These are phyloP conservation scores for Solanum gracilifrons DNA, from an alignment of 257 asterid genomes.

Conservation along the genomic window DNA sequence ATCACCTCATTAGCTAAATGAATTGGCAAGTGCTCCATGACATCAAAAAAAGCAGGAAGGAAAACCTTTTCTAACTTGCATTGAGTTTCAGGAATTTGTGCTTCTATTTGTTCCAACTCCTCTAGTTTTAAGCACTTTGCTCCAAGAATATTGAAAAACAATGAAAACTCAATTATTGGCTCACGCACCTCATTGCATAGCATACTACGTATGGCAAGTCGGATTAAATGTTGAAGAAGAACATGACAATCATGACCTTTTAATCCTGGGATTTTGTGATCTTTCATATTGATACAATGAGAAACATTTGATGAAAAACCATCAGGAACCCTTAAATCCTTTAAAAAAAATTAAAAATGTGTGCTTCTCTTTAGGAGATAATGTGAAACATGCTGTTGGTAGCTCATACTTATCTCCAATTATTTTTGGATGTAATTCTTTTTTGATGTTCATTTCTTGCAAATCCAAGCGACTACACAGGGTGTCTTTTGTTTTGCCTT, in stretches of 20 bases:
- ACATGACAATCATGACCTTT: too few relatives aligned
- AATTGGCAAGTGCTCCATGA: too few relatives aligned
- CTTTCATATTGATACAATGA: not conserved
- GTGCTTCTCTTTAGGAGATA: not conserved
- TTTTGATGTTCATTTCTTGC: not conserved
- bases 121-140: too few relatives aligned
- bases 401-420: not conserved
- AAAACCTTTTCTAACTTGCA: not conserved
- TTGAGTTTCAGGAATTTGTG: not conserved
- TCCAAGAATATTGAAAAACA: too few relatives aligned
- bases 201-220: too few relatives aligned
- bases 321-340: not conserved
- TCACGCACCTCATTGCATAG: too few relatives aligned
- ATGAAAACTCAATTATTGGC: too few relatives aligned
- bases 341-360: not conserved
- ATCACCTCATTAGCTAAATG: too few relatives aligned
- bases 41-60: not conserved
- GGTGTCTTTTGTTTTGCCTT: too few relatives aligned
- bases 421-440: not conserved
- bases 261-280: not conserved
- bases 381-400: not conserved
- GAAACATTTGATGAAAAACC: not conserved
- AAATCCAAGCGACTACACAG: not conserved
- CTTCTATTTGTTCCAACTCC: too few relatives aligned
- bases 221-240: too few relatives aligned